phyloP scores from a whole-genome alignment of 1,284 basidiomycete species.

The Cutaneotrichosporon sp. region DNA sequence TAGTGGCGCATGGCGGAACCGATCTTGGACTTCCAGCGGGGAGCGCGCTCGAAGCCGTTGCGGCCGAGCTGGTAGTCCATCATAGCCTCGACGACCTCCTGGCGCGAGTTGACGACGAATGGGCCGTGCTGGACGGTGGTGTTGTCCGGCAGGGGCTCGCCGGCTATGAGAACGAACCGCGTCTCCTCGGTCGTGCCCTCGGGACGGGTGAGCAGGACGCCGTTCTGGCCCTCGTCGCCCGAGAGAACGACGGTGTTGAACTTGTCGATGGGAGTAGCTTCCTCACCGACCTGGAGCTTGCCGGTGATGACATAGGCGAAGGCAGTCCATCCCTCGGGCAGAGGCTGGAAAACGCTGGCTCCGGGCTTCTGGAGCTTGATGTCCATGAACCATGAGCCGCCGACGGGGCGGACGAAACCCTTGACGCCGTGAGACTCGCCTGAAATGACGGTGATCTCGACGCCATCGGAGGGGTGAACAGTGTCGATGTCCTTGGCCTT shows the following conservation, averaged over 20 bases:
- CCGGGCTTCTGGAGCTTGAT: slow-evolving; percentile 63
- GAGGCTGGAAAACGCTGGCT: slow-evolving; percentile 70
- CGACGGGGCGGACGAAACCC: slow-evolving; percentile 81
- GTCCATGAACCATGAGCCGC: slow-evolving; percentile 92
- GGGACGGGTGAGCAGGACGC: slow-evolving; percentile 43
- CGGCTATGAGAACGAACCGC: slow-evolving; percentile 73
- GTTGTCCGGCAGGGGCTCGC: slow-evolving; percentile 80
- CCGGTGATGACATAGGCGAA: slow-evolving; percentile 71
- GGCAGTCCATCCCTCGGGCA: slow-evolving; percentile 77
- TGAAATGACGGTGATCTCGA: slow-evolving; percentile 77
- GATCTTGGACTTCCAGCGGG: slow-evolving; percentile 81
- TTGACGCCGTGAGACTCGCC: slow-evolving; percentile 77
- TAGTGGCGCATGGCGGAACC: slow-evolving; percentile 43
- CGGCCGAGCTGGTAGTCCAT: slow-evolving; percentile 69
- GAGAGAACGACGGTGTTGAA: slow-evolving; percentile 68
- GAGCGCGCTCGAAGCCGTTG: slow-evolving; percentile 90
- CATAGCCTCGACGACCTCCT: slow-evolving; percentile 78
- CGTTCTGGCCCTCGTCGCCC: slow-evolving; percentile 36
- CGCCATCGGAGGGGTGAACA: slow-evolving; percentile 66
- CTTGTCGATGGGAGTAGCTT: slow-evolving; percentile 53
- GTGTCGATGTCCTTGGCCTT: slow-evolving; percentile 51
- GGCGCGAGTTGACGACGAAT: slow-evolving; percentile 69
- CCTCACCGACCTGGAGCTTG: slow-evolving; percentile 55
- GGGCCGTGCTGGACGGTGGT: slow-evolving; percentile 61
- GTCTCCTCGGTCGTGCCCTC: slow-evolving; percentile 58